These are phyloP conservation scores for Penicillium bovifimosum DNA, from an alignment of 495 filamentous ascomycete genomes.

Conservation along the genomic window DNA sequence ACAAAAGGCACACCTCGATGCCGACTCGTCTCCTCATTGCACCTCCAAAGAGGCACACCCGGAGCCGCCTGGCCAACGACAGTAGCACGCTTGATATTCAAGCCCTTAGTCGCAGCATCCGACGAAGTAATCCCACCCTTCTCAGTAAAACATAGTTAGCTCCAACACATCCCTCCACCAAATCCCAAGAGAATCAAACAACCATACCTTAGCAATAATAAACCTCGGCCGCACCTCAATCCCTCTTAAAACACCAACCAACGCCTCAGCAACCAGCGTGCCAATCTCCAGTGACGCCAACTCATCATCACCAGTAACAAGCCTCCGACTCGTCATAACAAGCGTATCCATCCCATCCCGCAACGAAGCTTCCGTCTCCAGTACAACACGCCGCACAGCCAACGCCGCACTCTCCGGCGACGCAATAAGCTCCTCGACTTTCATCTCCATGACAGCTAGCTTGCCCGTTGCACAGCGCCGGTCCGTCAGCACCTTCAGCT, in stretches of 20 bases:
- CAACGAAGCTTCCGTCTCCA: slow-evolving; percentile 25
- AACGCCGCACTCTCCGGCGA: slow-evolving; percentile 20
- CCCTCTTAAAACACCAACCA: slow-evolving; percentile 38
- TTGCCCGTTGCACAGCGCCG: slow-evolving; percentile 25
- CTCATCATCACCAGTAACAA: slow-evolving; percentile 44
- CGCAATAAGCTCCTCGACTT: slow-evolving; percentile 38
- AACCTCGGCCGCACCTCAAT: slow-evolving; percentile 44
- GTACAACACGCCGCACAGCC: slow-evolving; percentile 21
- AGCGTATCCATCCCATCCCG: slow-evolving; percentile 38
- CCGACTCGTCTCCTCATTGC: slow-evolving; percentile 43
- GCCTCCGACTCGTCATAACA: slow-evolving; percentile 48
- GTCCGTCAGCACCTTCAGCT: slow-evolving; percentile 37
- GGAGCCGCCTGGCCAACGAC: slow-evolving; percentile 50
- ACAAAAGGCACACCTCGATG: slow-evolving; percentile 46
- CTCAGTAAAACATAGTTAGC: not conserved
- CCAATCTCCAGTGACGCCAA: slow-evolving; percentile 43
- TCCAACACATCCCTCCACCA: not conserved
- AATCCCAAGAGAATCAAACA: not conserved
- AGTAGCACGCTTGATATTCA: slow-evolving; percentile 47
- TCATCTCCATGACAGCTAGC: slow-evolving; percentile 45
- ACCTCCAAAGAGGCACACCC: slow-evolving; percentile 52
- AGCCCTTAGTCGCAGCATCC: slow-evolving; percentile 48
- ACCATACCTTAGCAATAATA: slow-evolving; percentile 48
- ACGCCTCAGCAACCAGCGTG: slow-evolving; percentile 36
- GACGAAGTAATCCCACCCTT: slow-evolving; percentile 51